Percentiles rank a stretch among this genome's conserved stretches.
These are phyloP conservation scores for Knoxdaviesia proteae DNA, from an alignment of 2,329 filamentous ascomycete genomes.

Conservation along the genomic window DNA sequence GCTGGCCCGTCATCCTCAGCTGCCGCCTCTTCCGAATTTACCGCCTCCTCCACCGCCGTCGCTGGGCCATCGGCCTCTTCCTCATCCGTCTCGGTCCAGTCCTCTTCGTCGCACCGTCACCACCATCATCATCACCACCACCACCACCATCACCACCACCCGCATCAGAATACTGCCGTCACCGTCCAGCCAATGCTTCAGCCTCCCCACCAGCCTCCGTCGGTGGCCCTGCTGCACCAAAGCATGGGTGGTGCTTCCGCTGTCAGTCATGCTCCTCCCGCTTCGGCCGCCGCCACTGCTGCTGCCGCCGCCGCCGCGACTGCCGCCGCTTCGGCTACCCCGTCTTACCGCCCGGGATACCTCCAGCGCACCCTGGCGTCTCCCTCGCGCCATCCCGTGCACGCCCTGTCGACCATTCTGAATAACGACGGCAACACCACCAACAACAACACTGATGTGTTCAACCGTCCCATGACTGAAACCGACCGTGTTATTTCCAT, in stretches of 20 bases:
- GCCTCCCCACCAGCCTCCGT: not conserved
- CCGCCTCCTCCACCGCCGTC: too few species aligned
- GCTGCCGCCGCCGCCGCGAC: not conserved
- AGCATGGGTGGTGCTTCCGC: not conserved
- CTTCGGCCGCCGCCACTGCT: not conserved
- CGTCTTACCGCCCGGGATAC: constrained; percentile 25
- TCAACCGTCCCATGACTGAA: too few species aligned
- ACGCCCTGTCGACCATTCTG: constrained; percentile 42
- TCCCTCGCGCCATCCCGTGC: constrained; percentile 30
- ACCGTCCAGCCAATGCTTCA: constrained; percentile 11
- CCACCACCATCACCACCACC: constrained; percentile 10
- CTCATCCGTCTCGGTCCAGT: constrained; percentile 9
- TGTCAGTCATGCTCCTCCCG: not conserved
- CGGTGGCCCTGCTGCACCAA: not conserved
- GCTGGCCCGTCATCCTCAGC: too few species aligned
- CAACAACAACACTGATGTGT: too few species aligned
- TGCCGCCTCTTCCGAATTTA: too few species aligned
- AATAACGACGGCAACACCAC: too few species aligned
- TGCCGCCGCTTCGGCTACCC: not conserved
- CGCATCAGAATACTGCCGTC: constrained; percentile 22
- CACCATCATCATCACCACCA: constrained; percentile 12
- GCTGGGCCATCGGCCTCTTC: constrained; percentile 28
- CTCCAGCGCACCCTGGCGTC: constrained; percentile 26
- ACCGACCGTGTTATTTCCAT: too few species aligned
- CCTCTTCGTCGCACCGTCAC: constrained; percentile 27